Base-by-base conservation (phyloP, 1,139 yeast genomes). In the Pichia sp. region DNA sequence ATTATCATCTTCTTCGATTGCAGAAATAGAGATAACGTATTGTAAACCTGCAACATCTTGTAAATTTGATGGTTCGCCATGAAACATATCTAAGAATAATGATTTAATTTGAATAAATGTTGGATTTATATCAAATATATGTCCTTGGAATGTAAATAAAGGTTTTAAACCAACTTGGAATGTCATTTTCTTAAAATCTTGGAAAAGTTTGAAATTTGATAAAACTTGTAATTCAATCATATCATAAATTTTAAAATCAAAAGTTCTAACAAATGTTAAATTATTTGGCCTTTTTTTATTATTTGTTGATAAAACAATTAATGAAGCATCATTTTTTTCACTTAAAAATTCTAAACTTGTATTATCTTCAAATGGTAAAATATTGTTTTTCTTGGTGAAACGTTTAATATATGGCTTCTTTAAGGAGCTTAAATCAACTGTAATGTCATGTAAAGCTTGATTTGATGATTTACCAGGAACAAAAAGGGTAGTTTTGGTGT, bases 11-110 rank as follows among this genome's bases (percentile, higher is more conserved):
- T 71, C 72, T 58, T 80, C 86, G 54, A 81, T 83, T 3, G 87
- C 82, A 27, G 96, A 83, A 52, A 92, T 69, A 3, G 96, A 79
- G 58, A 92, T 88, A 46, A 92, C 82, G 64, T 86, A 87, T 68
- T 92, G 97, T 58, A 92, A 73, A 44, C 97, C 97, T 5, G 96
- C 95, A 48, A 90, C 95, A 66, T 94, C 98, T 62, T 88, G 90
- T 60, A 87, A 73, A 52, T 81, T 83, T 26, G 94, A 81, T 51
- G 77, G 82, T 58, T 85, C 88, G 34, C 97, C 97, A 55, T 95
- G 76, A 76, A 84, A 92, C 66, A 94, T 85, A 67, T 92, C 99
- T 59, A 94, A 63, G 61, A 92, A 90, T 57, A 90, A 72, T 1
- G 96, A 87, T 69, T 92, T 92, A 55, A 89, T 65, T 54, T 90